Evolutionary conservation across 2,329 filamentous ascomycete species (phyloP), one percentile per base, ranked within the genome.

Genomic region (Orbilia blumenaviensis): DNA sequence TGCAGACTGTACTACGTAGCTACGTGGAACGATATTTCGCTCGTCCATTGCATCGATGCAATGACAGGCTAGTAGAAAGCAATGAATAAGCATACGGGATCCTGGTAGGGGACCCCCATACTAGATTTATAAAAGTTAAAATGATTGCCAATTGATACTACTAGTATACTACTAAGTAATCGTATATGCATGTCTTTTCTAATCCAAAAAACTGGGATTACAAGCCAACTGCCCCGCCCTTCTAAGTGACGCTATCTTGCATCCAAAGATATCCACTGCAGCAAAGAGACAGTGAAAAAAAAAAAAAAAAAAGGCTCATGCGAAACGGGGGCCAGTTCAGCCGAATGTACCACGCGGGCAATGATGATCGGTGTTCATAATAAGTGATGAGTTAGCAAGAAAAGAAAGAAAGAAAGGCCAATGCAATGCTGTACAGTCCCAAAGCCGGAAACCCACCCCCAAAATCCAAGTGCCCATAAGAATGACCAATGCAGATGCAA

Each of bases 1-100:
- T 56, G 52, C 52, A 56, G 52, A 36, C 32, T 56, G 52, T 56
- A 56, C 52, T 56, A 56, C 52, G 52, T 56, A 32, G 32, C 52
- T 56, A 56, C 52, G 52, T 56, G 52, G 32, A 56, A 56, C 52
- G 32, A 56, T 56, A 56, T 25, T 18, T 56, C 52, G n/a, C 48
- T 34, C 48, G 9, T 10, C n/a, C 48, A 54, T 54, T 54, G 48
- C 48, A 54, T 54, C 48, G 48, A 54, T n/a, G n/a, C n/a, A n/a
- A n/a, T 54, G 48, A 21, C 48, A 21, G 48, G 23, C 52, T 56
- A 38, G 32, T 25, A 38, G 32, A 8, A 56, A 56, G 38, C 2
- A 29, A 38, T 56, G 52, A 56, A 56, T 56, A 56, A 56, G 52
- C 16, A 56, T 56, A 52, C 38, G 9, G 52, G 8, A 56, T 56